Base-by-base conservation (phyloP, 306 rosid species). In the Pachyrhizus erosus region DNA sequence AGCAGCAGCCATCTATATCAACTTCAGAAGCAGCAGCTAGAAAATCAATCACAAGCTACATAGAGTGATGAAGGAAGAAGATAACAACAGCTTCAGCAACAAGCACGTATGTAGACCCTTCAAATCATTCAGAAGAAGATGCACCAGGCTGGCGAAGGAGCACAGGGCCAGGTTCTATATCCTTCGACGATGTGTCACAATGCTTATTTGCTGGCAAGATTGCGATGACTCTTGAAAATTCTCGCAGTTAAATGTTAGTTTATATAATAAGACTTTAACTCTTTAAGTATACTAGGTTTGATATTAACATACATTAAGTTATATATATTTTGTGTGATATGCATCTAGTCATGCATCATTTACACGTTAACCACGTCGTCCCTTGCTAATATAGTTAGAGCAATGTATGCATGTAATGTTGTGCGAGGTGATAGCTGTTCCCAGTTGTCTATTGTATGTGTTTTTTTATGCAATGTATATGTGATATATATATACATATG, bases 171-270 rank as follows among this genome's bases (percentile, higher is more conserved):
- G 91, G 83, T 90, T 93, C 87, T 93, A 91, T 26, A 91, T 93
- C 64, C 90, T 93, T 77, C 88, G 92, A 37, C 88, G 97, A 4
- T 91, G 97, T 69, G 82, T 93, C 84, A 81, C 88, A 29, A 93
- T 93, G 96, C 93, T 93, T 45, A 24, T 93, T 31, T 93, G 96
- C 73, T 93, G 93, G 93, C 91, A 87, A 39, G 93, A 91, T 58
- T 84, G 58, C 7, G 87, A 78, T 12, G 94, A 92, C 23, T 15
- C 39, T 34, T 34, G 6, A 5, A 1, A 34, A 34, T 4, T 34
- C 39, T 7, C 7, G 5, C 39, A 27, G 3, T 27, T 34, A 34
- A n/a, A n/a, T n/a, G n/a, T n/a, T n/a, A n/a, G n/a, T n/a, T n/a
- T n/a, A n/a, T n/a, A n/a, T n/a, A n/a, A n/a, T n/a, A n/a, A n/a